Evolutionary conservation across 1,284 basidiomycete genomes (phyloP), one percentile per base, ranked within the genome.

Genomic region (Apiotrichum laibachii): DNA sequence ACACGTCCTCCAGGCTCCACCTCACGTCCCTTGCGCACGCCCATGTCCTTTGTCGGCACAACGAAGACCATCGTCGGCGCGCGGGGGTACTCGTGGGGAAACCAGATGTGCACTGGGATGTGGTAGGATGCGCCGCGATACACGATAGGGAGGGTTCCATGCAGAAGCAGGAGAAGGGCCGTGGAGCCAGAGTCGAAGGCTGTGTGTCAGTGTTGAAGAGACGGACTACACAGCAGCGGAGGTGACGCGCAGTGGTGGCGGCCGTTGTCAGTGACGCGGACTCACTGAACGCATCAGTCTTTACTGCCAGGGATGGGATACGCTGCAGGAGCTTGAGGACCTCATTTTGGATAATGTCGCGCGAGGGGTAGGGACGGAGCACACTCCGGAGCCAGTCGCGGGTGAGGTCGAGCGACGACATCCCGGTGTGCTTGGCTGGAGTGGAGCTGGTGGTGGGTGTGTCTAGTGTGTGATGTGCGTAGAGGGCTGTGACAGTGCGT

Each of bases 181-280:
- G 91, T 88, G 42, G 94, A 86, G 34, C 95, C 95, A 67, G 97
- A 92, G 78, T 99, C 92, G 80, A 90, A 94, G 0, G 89, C 90
- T 93, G 56, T 7, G 2, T 15, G 59, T 61, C 43, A 65, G 60
- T 49, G 53, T 5, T 3, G 40, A 21, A 31, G 39, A 12, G 13
- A 42, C 45, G 33, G 18, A 15, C 11, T 33, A 31, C 10, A n/a
- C 31, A 22, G 21, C 34, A n/a, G 48, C 26, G 45, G 34, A 44
- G 8, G 40, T 12, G 7, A n/a, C 5, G 42, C 62, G 49, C 34
- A 16, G 21, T 35, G 35, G 15, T 55, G 61, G 31, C 8, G 1
- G 45, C 44, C 10, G 3, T 26, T 6, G 13, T 26, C 19, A 6
- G 18, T 34, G 8, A 2, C 18, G 3, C 26, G 37, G 18, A 70